phyloP scores from a whole-genome alignment of 805 yeast genomes.

The Cyberlindnera saturnus region DNA sequence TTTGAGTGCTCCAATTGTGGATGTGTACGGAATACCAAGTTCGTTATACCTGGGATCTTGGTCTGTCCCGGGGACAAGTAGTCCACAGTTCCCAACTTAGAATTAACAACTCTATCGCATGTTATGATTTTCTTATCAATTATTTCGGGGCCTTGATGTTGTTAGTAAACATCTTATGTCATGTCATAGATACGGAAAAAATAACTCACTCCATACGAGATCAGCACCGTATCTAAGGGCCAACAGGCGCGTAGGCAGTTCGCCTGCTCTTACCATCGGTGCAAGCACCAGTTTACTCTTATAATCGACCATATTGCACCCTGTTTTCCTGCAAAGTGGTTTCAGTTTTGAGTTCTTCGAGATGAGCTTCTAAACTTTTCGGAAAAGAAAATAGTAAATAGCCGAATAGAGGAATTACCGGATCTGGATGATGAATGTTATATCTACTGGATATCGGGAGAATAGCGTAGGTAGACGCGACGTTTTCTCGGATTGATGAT shows the following conservation, averaged over 20 bases:
- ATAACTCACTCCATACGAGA: conserved; percentile 69
- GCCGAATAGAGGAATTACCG: too few relatives aligned
- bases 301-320: conserved; percentile 51
- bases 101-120: conserved; percentile 61
- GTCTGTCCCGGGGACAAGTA: conserved; percentile 39
- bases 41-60: conserved; percentile 40
- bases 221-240: conserved; percentile 87
- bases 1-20: conserved; percentile 56
- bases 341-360: too few relatives aligned
- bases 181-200: background rate
- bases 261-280: conserved; percentile 97
- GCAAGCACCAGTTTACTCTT: conserved; percentile 81
- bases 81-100: conserved; percentile 52
- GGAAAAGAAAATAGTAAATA: too few relatives aligned
- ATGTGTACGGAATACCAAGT: conserved; percentile 67
- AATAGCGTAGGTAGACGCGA: too few relatives aligned
- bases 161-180: conserved; percentile 6
- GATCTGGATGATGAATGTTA: too few relatives aligned
- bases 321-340: background rate
- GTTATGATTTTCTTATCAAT: conserved; percentile 77
- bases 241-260: conserved; percentile 79
- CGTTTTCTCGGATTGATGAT: too few relatives aligned
- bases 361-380: too few relatives aligned
- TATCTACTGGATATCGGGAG: too few relatives aligned
- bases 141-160: conserved; percentile 64